Evolutionary conservation across 495 filamentous ascomycete genomes (phyloP).

Genomic region (Trichoderma erinaceum): DNA sequence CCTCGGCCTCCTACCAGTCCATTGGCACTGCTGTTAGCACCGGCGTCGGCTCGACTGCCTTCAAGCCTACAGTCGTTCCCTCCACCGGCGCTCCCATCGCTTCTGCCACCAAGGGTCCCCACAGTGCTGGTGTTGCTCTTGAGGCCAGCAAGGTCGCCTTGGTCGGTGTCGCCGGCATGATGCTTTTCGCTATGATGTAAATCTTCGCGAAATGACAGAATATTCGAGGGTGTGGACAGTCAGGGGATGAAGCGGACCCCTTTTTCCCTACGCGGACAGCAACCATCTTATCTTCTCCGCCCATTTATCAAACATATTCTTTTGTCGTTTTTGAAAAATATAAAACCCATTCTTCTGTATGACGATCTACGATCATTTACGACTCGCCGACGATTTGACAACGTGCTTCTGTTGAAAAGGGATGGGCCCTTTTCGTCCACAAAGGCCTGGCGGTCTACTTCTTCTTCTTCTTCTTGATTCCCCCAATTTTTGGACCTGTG

Average conservation of each 20-base stretch:
- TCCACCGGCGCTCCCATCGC: slow-evolving; percentile 28
- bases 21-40: slow-evolving; percentile 25
- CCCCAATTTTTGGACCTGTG: neutral
- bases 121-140: slow-evolving; percentile 26
- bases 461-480: neutral
- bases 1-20: slow-evolving; percentile 22
- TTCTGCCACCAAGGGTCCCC: slow-evolving; percentile 24
- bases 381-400: slow-evolving; percentile 12
- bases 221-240: neutral
- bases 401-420: slow-evolving; percentile 7
- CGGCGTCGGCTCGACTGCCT: slow-evolving; percentile 18
- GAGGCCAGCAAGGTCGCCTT: slow-evolving; percentile 34
- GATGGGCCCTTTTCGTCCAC: slow-evolving; percentile 7
- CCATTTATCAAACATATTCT: neutral
- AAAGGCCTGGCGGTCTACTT: slow-evolving; percentile 4
- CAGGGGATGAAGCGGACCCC: neutral
- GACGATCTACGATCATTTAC: slow-evolving; percentile 3
- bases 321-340: neutral
- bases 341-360: slow-evolving; percentile 10
- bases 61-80: slow-evolving; percentile 27
- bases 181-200: slow-evolving; percentile 44
- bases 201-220: neutral
- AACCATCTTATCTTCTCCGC: neutral
- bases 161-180: slow-evolving; percentile 38
- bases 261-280: neutral